A percentile compares a stretch with the other conserved stretches of the same genome.
Evolutionary conservation across 2,329 filamentous ascomycete genomes (phyloP).

Genomic region (Onygenales sp.): DNA sequence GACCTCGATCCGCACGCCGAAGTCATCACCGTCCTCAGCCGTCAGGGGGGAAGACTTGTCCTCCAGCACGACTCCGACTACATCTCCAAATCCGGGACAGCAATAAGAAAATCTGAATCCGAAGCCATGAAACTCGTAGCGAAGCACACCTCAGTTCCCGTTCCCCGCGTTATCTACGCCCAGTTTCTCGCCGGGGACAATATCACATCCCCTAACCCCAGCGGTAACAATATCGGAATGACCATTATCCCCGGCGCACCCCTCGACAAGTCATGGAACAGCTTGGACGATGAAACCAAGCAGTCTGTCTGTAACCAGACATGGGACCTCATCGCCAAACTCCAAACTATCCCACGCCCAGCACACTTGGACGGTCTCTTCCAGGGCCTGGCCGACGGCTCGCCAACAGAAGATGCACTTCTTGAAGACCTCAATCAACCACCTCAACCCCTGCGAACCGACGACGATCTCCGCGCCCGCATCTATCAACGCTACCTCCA

Average conservation of each 20-base stretch:
- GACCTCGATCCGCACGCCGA: neutral
- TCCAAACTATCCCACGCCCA: constrained; percentile 12
- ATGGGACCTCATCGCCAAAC: constrained; percentile 15
- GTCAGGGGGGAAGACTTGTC: constrained; percentile 6
- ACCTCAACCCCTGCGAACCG: constrained; percentile 11
- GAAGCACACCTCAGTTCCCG: constrained; percentile 13
- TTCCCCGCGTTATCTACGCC: constrained; percentile 12
- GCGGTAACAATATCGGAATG: constrained; percentile 11
- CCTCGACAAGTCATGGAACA: constrained; percentile 13
- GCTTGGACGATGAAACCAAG: constrained; percentile 12
- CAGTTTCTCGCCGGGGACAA: neutral
- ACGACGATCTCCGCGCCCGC: constrained; percentile 14
- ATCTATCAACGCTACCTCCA: constrained; percentile 19
- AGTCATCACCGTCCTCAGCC: constrained; percentile 6
- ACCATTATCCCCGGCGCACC: constrained; percentile 10
- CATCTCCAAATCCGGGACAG: constrained; percentile 4
- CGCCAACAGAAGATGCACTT: constrained; percentile 13
- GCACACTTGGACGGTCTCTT: constrained; percentile 11
- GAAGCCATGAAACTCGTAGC: constrained; percentile 9
- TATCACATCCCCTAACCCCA: constrained; percentile 3
- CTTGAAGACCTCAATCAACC: constrained; percentile 16
- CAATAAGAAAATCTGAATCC: constrained; percentile 1
- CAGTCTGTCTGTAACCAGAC: constrained; percentile 14
- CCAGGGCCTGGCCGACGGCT: constrained; percentile 17
- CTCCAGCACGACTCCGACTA: constrained; percentile 5